Evolutionary conservation across 225 moss, liverwort and hornwort species (phyloP).

Genomic region (Pseudoscleropodium purum): DNA sequence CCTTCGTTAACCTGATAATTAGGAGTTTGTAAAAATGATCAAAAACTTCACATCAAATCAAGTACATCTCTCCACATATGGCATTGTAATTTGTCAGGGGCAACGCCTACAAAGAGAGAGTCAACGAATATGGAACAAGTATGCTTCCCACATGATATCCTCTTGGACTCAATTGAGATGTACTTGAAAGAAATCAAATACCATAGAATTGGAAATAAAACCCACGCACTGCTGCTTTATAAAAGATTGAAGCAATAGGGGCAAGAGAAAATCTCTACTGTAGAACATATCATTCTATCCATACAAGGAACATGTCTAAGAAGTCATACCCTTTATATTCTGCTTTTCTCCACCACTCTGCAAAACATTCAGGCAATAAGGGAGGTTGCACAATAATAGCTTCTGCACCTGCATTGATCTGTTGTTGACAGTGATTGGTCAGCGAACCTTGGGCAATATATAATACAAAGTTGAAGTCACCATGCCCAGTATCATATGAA

Average conservation of each 20-base stretch:
- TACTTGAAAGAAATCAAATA: neutral
- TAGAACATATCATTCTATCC: neutral
- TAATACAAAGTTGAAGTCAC: neutral
- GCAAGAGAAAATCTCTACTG: neutral
- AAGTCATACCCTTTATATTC: constrained; percentile 36
- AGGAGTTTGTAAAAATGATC: neutral
- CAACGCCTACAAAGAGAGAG: neutral
- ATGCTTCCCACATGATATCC: neutral
- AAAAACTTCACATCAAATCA: neutral
- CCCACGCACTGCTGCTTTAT: neutral
- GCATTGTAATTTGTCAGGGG: no score
- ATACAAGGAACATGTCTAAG: neutral
- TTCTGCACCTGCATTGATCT: constrained; percentile 76
- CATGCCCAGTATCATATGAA: neutral
- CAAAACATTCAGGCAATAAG: constrained; percentile 54
- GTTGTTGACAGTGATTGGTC: neutral
- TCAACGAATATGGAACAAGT: neutral
- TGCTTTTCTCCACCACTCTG: constrained; percentile 64
- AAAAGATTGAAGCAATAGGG: neutral
- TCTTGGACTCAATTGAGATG: neutral
- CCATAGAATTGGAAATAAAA: neutral
- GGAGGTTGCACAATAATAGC: constrained; percentile 79
- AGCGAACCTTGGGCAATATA: neutral
- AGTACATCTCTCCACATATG: no score
- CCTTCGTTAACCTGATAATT: constrained; percentile 36